These are phyloP conservation scores for Saprolegnia parasitica DNA, from an alignment of 352 stramenopile species.

Conservation along the genomic window DNA sequence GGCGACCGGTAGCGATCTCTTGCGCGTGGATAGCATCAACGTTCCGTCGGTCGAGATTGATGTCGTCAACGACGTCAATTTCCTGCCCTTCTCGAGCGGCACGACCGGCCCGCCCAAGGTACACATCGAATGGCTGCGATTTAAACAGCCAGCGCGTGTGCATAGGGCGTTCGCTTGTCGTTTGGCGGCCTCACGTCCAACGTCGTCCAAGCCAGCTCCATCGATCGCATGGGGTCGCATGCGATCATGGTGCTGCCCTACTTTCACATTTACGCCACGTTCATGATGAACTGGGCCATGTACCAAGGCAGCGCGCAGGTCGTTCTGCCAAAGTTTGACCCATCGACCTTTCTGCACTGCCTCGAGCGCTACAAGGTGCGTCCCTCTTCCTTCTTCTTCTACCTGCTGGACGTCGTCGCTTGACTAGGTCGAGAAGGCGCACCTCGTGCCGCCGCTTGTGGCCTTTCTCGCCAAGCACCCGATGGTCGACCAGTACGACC, in stretches of 20 bases:
- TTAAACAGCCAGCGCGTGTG: too few relatives aligned
- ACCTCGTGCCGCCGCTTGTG: slow-evolving; percentile 87
- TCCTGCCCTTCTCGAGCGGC: slow-evolving; percentile 91
- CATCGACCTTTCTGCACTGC: slow-evolving; percentile 76
- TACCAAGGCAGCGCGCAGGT: slow-evolving; percentile 79
- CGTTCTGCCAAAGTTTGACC: slow-evolving; percentile 87
- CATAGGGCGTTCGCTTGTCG: slow-evolving; percentile 82
- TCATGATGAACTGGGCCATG: slow-evolving; percentile 74
- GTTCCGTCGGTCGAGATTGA: not conserved
- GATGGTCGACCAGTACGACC: slow-evolving; percentile 88
- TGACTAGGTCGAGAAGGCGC: slow-evolving; percentile 31
- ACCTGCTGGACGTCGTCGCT: too few relatives aligned
- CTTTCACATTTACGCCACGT: slow-evolving; percentile 94
- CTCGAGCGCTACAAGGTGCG: slow-evolving; percentile 56
- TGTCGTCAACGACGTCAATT: slow-evolving; percentile 27
- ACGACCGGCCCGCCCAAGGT: slow-evolving; percentile 90
- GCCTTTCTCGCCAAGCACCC: slow-evolving; percentile 85
- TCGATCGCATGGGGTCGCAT: slow-evolving; percentile 54
- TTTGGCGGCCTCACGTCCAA: slow-evolving; percentile 89
- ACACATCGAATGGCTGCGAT: slow-evolving; percentile 27
- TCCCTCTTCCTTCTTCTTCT: too few relatives aligned
- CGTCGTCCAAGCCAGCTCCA: slow-evolving; percentile 69
- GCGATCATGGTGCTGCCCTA: slow-evolving; percentile 84
- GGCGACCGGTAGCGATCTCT: slow-evolving; percentile 32
- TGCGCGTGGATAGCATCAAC: slow-evolving; percentile 6